A percentile compares a stretch with the other conserved stretches of the same genome.
Evolutionary conservation across 495 filamentous ascomycete species (phyloP).

Genomic region (Penicillium crystallinum): DNA sequence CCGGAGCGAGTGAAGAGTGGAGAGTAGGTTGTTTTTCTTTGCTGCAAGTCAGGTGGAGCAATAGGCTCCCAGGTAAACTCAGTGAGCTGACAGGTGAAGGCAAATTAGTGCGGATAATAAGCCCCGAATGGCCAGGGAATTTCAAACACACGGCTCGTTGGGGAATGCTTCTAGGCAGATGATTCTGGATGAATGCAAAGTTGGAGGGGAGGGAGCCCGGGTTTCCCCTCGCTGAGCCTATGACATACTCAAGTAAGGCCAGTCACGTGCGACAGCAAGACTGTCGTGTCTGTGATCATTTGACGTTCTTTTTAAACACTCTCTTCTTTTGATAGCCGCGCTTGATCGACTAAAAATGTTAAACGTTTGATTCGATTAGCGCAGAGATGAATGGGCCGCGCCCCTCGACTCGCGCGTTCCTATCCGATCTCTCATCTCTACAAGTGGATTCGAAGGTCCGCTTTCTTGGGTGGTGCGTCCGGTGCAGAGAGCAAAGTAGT

Average conservation of each 20-base stretch:
- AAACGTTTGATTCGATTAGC: background rate
- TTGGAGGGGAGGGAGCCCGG: constrained; percentile 18
- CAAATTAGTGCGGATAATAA: background rate
- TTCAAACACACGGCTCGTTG: background rate
- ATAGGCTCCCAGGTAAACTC: constrained; percentile 22
- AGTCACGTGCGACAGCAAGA: constrained; percentile 30
- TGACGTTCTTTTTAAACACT: background rate
- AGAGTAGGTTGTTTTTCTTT: constrained; percentile 6
- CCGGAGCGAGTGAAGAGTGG: constrained; percentile 1
- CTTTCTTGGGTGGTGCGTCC: constrained; percentile 82
- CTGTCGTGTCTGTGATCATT: background rate
- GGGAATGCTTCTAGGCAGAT: background rate
- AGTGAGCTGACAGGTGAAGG: background rate
- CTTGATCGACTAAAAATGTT: constrained; percentile 1
- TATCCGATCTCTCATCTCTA: constrained; percentile 54
- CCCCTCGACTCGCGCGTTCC: constrained; percentile 62
- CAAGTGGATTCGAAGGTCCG: constrained; percentile 69
- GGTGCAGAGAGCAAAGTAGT: background rate
- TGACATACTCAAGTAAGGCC: constrained; percentile 36
- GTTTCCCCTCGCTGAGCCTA: constrained; percentile 37
- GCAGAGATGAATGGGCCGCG: constrained; percentile 52
- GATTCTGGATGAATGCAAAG: constrained; percentile 14
- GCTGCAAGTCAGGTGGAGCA: constrained; percentile 19
- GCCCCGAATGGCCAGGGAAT: background rate
- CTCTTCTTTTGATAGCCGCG: background rate